A percentile compares a stretch with the other conserved stretches of the same genome.
Evolutionary conservation across 192 early-diverging fungal genomes (phyloP).

Genomic region (Helicostylum pulchrum): DNA sequence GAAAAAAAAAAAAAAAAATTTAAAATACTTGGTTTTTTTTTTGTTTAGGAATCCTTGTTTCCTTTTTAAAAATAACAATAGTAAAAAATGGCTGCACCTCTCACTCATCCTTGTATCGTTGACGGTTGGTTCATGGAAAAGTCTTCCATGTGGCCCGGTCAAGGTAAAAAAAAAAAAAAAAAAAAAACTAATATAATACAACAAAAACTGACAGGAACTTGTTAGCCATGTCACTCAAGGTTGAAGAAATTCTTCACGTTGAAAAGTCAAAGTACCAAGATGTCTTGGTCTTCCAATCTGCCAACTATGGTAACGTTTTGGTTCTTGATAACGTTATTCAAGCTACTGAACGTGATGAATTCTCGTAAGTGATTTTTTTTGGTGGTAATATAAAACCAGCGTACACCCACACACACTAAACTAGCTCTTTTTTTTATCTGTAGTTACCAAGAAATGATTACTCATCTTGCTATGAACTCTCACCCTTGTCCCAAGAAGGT

Average conservation of each 20-base stretch:
- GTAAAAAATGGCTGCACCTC: constrained; percentile 34
- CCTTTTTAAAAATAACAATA: constrained; percentile 4
- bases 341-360: constrained; percentile 97
- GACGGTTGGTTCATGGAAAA: constrained; percentile 98
- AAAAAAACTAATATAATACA: not conserved
- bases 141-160: constrained; percentile 95
- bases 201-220: too few relatives aligned
- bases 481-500: constrained; percentile 95
- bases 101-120: constrained; percentile 87
- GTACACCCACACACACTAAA: too few relatives aligned
- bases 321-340: constrained; percentile 99
- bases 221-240: constrained; percentile 91
- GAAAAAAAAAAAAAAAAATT: too few relatives aligned
- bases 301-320: constrained; percentile 93
- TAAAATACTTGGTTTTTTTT: not conserved
- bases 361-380: too few relatives aligned
- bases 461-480: constrained; percentile 89
- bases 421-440: not conserved
- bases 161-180: constrained; percentile 54
- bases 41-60: constrained; percentile 3
- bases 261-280: constrained; percentile 97
- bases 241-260: constrained; percentile 90
- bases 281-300: constrained; percentile 95
- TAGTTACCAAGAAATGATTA: constrained; percentile 99
- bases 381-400: too few relatives aligned